These are phyloP conservation scores for Penicillium sp. DNA, from an alignment of 2,329 filamentous ascomycete genomes.

Conservation along the genomic window DNA sequence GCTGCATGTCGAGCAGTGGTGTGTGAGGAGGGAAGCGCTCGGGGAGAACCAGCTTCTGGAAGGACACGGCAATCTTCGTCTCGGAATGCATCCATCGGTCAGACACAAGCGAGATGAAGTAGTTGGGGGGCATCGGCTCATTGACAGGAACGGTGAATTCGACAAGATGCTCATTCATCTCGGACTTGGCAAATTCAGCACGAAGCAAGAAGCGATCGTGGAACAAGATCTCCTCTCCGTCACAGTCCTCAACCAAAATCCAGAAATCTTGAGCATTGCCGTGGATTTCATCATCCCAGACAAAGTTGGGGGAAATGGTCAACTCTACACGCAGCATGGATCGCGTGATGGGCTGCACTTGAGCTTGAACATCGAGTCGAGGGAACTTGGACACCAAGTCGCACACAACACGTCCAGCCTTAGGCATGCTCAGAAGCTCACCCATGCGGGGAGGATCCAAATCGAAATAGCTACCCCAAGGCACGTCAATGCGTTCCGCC, in stretches of 20 bases:
- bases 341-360: conserved; percentile 90
- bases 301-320: conserved; percentile 88
- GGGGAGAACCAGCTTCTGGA: conserved; percentile 90
- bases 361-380: conserved; percentile 85
- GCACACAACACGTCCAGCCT: conserved; percentile 82
- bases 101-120: conserved; percentile 92
- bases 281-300: conserved; percentile 90
- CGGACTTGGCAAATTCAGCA: conserved; percentile 79
- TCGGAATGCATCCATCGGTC: conserved; percentile 99
- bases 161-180: conserved; percentile 89
- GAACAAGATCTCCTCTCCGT: conserved; percentile 93
- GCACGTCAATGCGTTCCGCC: conserved; percentile 89
- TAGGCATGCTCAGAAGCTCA: conserved; percentile 86
- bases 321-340: conserved; percentile 90
- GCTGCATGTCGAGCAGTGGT: conserved; percentile 85
- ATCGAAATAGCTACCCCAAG: conserved; percentile 92
- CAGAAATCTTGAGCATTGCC: conserved; percentile 90
- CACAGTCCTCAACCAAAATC: conserved; percentile 96
- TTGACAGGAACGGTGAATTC: conserved; percentile 96
- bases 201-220: conserved; percentile 92
- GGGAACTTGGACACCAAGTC: conserved; percentile 89
- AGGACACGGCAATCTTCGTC: conserved; percentile 87
- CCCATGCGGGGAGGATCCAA: conserved; percentile 95
- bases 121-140: conserved; percentile 97
- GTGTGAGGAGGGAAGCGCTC: conserved; percentile 96